Evolutionary conservation across 257 asterid species (phyloP).

Genomic region (Linaria vulgaris): DNA sequence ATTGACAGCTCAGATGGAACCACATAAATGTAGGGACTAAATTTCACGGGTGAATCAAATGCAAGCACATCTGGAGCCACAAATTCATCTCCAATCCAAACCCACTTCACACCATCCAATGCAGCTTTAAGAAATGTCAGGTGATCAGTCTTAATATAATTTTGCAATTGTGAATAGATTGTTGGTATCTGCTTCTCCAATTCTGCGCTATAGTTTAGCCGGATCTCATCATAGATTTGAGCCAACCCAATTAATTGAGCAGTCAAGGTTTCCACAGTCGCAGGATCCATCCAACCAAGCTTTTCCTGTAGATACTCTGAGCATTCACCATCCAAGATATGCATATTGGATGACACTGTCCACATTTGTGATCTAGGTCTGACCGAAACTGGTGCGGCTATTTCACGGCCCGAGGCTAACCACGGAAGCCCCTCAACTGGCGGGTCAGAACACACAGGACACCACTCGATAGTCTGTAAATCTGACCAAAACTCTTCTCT

Average conservation of each 20-base stretch:
- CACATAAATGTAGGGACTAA: slow-evolving; percentile 88
- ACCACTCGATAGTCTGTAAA: slow-evolving; percentile 70
- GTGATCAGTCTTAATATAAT: slow-evolving; percentile 50
- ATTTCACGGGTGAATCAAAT: slow-evolving; percentile 93
- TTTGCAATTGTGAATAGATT: slow-evolving; percentile 78
- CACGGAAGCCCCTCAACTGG: slow-evolving; percentile 77
- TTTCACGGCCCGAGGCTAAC: slow-evolving; percentile 47
- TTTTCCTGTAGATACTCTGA: slow-evolving; percentile 53
- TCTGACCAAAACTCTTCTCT: slow-evolving; percentile 71
- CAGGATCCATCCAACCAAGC: slow-evolving; percentile 84
- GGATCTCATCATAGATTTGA: slow-evolving; percentile 48
- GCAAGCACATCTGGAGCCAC: slow-evolving; percentile 81
- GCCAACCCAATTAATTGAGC: slow-evolving; percentile 73
- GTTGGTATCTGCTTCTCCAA: slow-evolving; percentile 64
- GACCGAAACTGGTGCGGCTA: slow-evolving; percentile 68
- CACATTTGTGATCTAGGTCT: slow-evolving; percentile 90
- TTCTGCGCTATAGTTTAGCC: slow-evolving; percentile 48
- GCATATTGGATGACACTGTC: slow-evolving; percentile 74
- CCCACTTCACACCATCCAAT: slow-evolving; percentile 66
- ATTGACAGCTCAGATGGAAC: slow-evolving; percentile 87
- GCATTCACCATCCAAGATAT: slow-evolving; percentile 79
- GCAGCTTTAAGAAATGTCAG: slow-evolving; percentile 51
- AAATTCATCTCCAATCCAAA: slow-evolving; percentile 98
- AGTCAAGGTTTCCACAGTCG: slow-evolving; percentile 51
- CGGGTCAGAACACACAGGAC: slow-evolving; percentile 77